Base-by-base conservation (phyloP, 495 filamentous ascomycete species). In the Alectoria sarmentosa region DNA sequence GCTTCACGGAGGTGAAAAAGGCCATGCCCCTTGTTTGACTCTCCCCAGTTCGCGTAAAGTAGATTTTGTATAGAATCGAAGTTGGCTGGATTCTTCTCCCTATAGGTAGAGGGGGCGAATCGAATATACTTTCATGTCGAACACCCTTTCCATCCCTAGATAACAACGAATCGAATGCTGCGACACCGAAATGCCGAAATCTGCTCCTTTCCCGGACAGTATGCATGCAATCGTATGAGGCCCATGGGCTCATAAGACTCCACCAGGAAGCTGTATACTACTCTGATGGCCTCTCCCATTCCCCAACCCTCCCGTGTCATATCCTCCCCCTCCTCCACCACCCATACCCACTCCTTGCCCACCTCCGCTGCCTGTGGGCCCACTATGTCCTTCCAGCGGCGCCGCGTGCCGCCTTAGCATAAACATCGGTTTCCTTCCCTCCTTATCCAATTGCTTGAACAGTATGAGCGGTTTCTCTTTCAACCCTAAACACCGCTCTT, bases 341-440 rank as follows among this genome's bases (percentile, higher is more conserved):
- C 39, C 64, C 44, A 52, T 49, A 0, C 69, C 67, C 34, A 41
- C 48, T 23, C 59, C 57, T 32, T 49, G 57, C 34, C 49, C 49
- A 8, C 49, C 49, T 30, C 49, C 49, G 19, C 49, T 54, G 28
- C 62, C 67, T 58, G 65, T 67, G 4, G 67, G 65, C 4, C 69
- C 69, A 1, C 49, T 64, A 58, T 72, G 70, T 6, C 70, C 70
- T 36, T 72, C 70, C 64, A 70, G 41, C 17, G 70, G 70, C 32
- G 70, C 74, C 3, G 79, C 79, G 67, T 80, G 82, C 75, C 90
- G 90, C 58, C 94, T 79, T 48, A 98, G 76, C 94, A 98, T 98
- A 72, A 98, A 98, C 94, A 98, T 98, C 39, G 94, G 94, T 72
- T 98, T 98, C 74, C 91, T 87, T 17, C 95, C 95, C 76, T 98